Evolutionary conservation across 1,139 yeast genomes (phyloP).

Genomic region (Protomyces lactucae-debilis): DNA sequence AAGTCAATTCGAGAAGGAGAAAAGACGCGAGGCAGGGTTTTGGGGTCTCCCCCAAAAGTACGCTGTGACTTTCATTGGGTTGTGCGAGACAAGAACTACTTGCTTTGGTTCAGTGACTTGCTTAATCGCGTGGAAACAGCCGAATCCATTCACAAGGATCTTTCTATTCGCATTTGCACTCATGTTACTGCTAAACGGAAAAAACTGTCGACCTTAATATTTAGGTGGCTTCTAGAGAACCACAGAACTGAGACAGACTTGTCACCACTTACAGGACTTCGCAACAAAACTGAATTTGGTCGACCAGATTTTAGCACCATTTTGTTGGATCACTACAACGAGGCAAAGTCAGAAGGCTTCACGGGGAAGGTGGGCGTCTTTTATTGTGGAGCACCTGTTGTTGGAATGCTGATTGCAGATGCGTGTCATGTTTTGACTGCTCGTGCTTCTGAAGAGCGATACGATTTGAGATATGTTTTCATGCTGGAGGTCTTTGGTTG

Average conservation of each 20-base stretch:
- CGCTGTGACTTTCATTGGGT: constrained; percentile 15
- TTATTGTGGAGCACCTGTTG: constrained; percentile 12
- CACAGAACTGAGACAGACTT: neutral
- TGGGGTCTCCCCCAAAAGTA: neutral
- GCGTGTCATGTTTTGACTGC: constrained; percentile 9
- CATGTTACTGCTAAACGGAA: constrained; percentile 4
- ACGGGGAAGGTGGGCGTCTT: constrained; percentile 10
- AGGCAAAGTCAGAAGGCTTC: neutral
- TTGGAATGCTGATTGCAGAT: constrained; percentile 10
- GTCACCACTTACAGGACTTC: constrained; percentile 9
- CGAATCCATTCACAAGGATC: neutral
- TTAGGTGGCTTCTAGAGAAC: neutral
- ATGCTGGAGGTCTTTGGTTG: neutral
- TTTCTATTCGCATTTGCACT: neutral
- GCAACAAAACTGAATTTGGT: constrained; percentile 8
- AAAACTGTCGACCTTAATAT: neutral
- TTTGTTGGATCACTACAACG: neutral
- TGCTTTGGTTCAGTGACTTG: constrained; percentile 6
- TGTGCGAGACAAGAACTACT: constrained; percentile 4
- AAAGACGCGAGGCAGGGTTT: neutral
- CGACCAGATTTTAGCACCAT: constrained; percentile 11
- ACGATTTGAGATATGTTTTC: neutral
- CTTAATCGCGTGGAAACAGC: neutral
- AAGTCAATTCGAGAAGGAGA: neutral
- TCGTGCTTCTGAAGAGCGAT: neutral